phyloP scores from a whole-genome alignment of 495 filamentous ascomycete genomes.

The Sphaerosporella brunnea region DNA sequence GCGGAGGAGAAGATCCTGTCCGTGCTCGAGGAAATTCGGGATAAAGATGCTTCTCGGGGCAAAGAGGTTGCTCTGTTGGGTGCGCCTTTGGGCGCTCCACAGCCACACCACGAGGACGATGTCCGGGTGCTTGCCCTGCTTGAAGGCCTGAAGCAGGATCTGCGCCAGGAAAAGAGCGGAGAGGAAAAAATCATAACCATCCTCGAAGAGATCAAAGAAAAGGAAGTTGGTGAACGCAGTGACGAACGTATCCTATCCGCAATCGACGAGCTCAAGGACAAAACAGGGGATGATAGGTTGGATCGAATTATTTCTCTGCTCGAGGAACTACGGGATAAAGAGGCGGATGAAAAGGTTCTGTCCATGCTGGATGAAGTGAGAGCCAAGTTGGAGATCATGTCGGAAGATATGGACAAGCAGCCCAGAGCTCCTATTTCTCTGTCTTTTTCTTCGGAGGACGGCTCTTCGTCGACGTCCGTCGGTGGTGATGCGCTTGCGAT shows the following conservation, averaged over 20 bases:
- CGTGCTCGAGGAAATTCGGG: conserved; percentile 23
- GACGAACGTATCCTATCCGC: conserved; percentile 21
- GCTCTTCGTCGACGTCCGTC: not conserved
- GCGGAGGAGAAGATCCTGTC: conserved; percentile 24
- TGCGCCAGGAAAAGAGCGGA: conserved; percentile 18
- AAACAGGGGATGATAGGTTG: conserved; percentile 15
- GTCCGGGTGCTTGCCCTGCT: conserved; percentile 24
- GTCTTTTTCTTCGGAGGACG: not conserved
- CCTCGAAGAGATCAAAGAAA: conserved; percentile 24
- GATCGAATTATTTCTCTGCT: conserved; percentile 17
- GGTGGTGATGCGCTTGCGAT: conserved; percentile 17
- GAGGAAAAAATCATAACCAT: conserved; percentile 22
- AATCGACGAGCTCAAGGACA: conserved; percentile 21
- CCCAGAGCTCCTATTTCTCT: not conserved
- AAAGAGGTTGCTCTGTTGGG: conserved; percentile 21
- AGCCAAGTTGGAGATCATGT: conserved; percentile 14
- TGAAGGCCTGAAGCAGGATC: conserved; percentile 19
- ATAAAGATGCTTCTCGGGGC: conserved; percentile 20
- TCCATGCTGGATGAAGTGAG: conserved; percentile 21
- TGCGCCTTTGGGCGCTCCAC: too few species aligned
- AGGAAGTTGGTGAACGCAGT: conserved; percentile 13
- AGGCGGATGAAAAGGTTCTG: conserved; percentile 19
- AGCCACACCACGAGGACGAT: conserved; percentile 12
- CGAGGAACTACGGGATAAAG: conserved; percentile 20
- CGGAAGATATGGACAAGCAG: conserved; percentile 1